A percentile compares a stretch with the other conserved stretches of the same genome.
phyloP scores from a whole-genome alignment of 2,329 filamentous ascomycete species.

The Blumeriella jaapii region DNA sequence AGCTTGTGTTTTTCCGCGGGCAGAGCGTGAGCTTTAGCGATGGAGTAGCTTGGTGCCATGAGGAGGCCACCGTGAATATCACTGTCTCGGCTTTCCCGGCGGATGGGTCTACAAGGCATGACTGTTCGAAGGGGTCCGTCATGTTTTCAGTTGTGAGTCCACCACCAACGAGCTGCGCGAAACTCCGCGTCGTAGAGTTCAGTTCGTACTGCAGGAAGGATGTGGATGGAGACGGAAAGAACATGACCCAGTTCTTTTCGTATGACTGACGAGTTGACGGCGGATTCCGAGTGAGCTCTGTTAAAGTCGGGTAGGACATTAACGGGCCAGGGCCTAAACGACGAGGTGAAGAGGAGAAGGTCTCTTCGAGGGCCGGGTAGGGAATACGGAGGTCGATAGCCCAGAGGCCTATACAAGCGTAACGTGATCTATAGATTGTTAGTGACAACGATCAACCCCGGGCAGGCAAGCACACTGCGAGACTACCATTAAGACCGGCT shows the following conservation, averaged over 20 bases:
- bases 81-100: slow-evolving; percentile 7
- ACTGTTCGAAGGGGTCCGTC: slow-evolving; percentile 13
- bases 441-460: slow-evolving; percentile 13
- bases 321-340: slow-evolving; percentile 17
- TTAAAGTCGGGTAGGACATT: slow-evolving; percentile 24
- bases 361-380: slow-evolving; percentile 12
- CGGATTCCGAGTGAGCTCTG: slow-evolving; percentile 31
- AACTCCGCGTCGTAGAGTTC: slow-evolving; percentile 19
- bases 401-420: slow-evolving; percentile 21
- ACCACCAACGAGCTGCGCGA: slow-evolving; percentile 17
- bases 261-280: slow-evolving; percentile 25
- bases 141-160: slow-evolving; percentile 19
- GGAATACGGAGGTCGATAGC: slow-evolving; percentile 17
- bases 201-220: slow-evolving; percentile 31
- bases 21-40: slow-evolving; percentile 29
- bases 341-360: slow-evolving; percentile 15
- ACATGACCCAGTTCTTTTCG: slow-evolving; percentile 33
- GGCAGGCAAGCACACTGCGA: slow-evolving; percentile 23
- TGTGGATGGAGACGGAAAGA: slow-evolving; percentile 26
- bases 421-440: slow-evolving; percentile 13
- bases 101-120: slow-evolving; percentile 13
- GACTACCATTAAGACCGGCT: slow-evolving; percentile 30
- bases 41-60: slow-evolving; percentile 32
- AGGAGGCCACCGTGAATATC: slow-evolving; percentile 13
- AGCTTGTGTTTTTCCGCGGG: slow-evolving; percentile 20